phyloP scores from a whole-genome alignment of 345 rosid species.

The Gossypium anomalum region DNA sequence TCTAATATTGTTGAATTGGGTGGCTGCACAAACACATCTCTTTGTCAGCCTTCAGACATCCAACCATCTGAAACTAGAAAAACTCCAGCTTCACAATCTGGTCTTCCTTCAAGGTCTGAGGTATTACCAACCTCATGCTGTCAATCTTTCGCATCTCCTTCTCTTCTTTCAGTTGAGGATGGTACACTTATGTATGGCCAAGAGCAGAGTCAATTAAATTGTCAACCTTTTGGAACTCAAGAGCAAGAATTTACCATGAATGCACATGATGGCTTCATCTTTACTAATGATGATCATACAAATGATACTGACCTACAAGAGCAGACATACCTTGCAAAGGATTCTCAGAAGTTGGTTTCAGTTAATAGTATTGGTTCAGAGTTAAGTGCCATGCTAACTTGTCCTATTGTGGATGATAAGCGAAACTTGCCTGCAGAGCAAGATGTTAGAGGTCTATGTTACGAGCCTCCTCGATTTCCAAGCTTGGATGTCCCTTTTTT shows the following conservation, averaged over 20 bases:
- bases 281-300: slow-evolving; percentile 38
- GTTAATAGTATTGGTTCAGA: slow-evolving; percentile 48
- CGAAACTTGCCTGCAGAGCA: slow-evolving; percentile 31
- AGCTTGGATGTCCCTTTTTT: slow-evolving; percentile 86
- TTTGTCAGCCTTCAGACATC: slow-evolving; percentile 33
- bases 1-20: slow-evolving; percentile 30
- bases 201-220: slow-evolving; percentile 39
- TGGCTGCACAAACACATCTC: slow-evolving; percentile 34
- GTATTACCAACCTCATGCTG: slow-evolving; percentile 39
- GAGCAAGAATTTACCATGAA: slow-evolving; percentile 39
- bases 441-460: slow-evolving; percentile 70
- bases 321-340: slow-evolving; percentile 45
- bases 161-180: slow-evolving; percentile 32
- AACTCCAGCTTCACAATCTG: slow-evolving; percentile 34
- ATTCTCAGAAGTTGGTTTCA: slow-evolving; percentile 58
- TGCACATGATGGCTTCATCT: slow-evolving; percentile 41
- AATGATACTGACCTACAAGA: slow-evolving; percentile 39
- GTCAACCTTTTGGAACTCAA: slow-evolving; percentile 40
- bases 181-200: slow-evolving; percentile 27
- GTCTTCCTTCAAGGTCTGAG: slow-evolving; percentile 43
- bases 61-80: slow-evolving; percentile 39
- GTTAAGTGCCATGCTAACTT: slow-evolving; percentile 33
- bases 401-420: slow-evolving; percentile 36
- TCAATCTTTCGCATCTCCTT: slow-evolving; percentile 36
- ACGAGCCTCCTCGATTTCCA: slow-evolving; percentile 98